phyloP scores from a whole-genome alignment of 176 grass and related monocot genomes.

The Hsuehochloa calcarea region DNA sequence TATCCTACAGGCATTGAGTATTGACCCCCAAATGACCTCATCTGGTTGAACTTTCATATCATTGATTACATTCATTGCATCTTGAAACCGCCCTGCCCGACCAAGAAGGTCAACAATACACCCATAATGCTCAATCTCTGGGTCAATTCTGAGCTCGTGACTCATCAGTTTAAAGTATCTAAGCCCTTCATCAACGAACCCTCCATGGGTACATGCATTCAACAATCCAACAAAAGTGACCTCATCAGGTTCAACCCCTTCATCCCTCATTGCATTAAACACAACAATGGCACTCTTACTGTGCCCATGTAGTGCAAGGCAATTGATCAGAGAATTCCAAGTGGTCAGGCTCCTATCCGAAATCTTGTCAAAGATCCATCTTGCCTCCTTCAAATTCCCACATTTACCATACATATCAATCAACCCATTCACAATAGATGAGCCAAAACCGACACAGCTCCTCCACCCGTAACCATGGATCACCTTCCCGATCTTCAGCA shows the following conservation, averaged over 20 bases:
- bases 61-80: constrained; percentile 58
- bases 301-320: constrained; percentile 58
- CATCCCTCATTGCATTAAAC: constrained; percentile 50
- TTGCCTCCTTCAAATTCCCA: constrained; percentile 55
- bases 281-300: constrained; percentile 37
- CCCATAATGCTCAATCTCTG: constrained; percentile 82
- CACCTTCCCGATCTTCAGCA: constrained; percentile 65
- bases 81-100: constrained; percentile 65
- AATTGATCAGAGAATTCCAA: constrained; percentile 86
- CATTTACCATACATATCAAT: constrained; percentile 93
- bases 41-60: constrained; percentile 61
- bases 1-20: constrained; percentile 43
- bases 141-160: constrained; percentile 46
- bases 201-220: too few species aligned
- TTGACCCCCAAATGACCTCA: constrained; percentile 75
- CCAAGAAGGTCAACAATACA: constrained; percentile 45
- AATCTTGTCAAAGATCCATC: constrained; percentile 58
- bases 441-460: constrained; percentile 48
- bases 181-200: too few species aligned
- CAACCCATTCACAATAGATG: constrained; percentile 62
- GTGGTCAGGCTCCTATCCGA: constrained; percentile 51
- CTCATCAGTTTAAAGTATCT: constrained; percentile 46
- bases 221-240: constrained; percentile 72
- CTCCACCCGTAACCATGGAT: constrained; percentile 62
- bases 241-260: constrained; percentile 57